phyloP scores from a whole-genome alignment of 1,284 basidiomycete genomes.

The Veloporphyrellus conicus region DNA sequence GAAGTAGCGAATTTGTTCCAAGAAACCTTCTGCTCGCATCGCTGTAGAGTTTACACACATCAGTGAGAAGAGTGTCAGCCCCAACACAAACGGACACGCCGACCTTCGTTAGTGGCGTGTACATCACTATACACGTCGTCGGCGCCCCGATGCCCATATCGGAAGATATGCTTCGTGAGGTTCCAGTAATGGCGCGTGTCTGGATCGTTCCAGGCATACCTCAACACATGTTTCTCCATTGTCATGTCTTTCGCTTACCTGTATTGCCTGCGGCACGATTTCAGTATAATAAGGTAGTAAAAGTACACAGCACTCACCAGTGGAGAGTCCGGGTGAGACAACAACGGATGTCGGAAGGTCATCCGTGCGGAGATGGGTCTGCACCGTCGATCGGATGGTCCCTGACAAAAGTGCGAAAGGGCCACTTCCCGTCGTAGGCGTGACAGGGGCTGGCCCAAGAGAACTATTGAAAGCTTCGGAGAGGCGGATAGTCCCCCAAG shows the following conservation, averaged over 20 bases:
- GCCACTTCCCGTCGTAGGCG: conserved; percentile 39
- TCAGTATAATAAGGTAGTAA: conserved; percentile 3
- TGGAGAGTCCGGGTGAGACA: conserved; percentile 23
- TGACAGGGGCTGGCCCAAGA: conserved; percentile 50
- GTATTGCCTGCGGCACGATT: conserved; percentile 33
- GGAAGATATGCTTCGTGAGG: conserved; percentile 47
- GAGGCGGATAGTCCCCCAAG: conserved; percentile 25
- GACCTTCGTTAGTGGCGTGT: conserved; percentile 54
- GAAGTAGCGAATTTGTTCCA: conserved; percentile 38
- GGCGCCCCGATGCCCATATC: conserved; percentile 40
- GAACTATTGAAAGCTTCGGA: conserved; percentile 39
- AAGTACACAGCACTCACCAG: conserved; percentile 23
- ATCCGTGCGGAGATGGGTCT: conserved; percentile 28
- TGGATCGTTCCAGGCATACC: conserved; percentile 22
- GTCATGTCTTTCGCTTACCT: conserved; percentile 15
- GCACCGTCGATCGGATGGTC: conserved; percentile 40
- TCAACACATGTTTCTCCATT: conserved; percentile 19
- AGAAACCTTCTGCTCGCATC: conserved; percentile 31
- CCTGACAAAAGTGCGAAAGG: conserved; percentile 49
- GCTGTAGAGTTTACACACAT: conserved; percentile 19
- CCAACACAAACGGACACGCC: not conserved
- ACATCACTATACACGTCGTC: conserved; percentile 38
- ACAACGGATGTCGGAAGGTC: conserved; percentile 8
- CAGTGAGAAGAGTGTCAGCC: not conserved
- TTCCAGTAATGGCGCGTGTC: conserved; percentile 49